phyloP scores from a whole-genome alignment of 495 filamentous ascomycete species.

The Trichoderma asperelloides region DNA sequence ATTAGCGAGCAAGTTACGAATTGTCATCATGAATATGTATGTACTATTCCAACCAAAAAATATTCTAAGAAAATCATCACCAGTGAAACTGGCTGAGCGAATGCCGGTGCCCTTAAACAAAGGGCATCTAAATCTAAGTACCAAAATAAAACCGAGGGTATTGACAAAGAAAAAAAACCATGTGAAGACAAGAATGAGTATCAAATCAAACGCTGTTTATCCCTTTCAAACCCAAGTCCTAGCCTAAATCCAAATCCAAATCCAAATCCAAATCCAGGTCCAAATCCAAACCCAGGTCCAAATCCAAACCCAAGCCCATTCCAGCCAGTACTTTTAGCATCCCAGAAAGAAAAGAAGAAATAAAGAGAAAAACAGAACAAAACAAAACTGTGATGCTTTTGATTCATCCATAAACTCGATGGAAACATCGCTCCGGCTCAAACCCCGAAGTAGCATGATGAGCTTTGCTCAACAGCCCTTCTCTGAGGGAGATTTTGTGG shows the following conservation, averaged over 20 bases:
- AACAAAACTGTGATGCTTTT: not conserved
- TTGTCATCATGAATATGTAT: not conserved
- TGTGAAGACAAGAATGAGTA: not conserved
- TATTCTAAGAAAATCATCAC: not conserved
- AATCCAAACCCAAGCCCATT: no score
- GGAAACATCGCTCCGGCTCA: not conserved
- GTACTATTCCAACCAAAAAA: not conserved
- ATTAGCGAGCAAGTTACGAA: no score
- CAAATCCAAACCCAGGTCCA: no score
- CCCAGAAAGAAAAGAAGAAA: not conserved
- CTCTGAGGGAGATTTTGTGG: conserved; percentile 3
- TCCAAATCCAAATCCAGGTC: no score
- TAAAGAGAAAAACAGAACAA: not conserved
- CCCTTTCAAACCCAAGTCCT: not conserved
- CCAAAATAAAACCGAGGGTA: not conserved
- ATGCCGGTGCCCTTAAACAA: not conserved
- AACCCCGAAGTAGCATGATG: not conserved
- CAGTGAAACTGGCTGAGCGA: conserved; percentile 4
- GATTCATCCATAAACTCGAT: not conserved
- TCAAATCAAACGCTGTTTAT: not conserved
- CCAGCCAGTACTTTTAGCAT: no score
- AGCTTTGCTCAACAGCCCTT: not conserved
- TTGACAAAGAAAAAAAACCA: not conserved
- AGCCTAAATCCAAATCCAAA: no score
- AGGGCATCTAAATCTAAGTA: not conserved